Base-by-base conservation (phyloP, 2,329 filamentous ascomycete genomes). In the Colletotrichum sp. region DNA sequence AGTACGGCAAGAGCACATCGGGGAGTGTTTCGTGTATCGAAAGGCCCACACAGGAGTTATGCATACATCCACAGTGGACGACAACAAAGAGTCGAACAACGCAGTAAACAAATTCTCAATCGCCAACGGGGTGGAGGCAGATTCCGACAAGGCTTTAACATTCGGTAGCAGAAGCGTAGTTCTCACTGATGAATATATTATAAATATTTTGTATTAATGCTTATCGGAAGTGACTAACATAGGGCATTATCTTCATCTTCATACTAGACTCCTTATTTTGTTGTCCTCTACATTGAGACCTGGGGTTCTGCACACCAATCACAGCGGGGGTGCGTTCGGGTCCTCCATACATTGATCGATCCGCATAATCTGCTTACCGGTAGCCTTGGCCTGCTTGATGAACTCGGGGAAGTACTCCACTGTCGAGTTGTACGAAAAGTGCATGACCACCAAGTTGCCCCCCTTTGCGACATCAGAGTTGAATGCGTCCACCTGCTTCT, bases 301-400 rank as follows among this genome's bases (percentile, higher is more conserved):
- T 16, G 39, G 16, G 16, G 18, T 5, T n/a, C 8, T 44, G 39
- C 39, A 44, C 39, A 44, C 18, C 39, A 49, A 49, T 78, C 60
- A 80, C 6, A 80, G 72, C 15, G 88, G 85, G 52, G 90, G 90
- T 26, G 90, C 90, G 78, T 89, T 87, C 16, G 90, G 90, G 82
- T 93, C 92, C 83, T 89, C 88, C 88, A 94, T 86, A 80, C 92
- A 94, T 84, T 93, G 92, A 80, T 93, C 92, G 60, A 93, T 89
- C 55, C 92, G 87, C 92, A 94, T 93, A 55, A 93, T 86, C 82
- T 89, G 87, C 86, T 93, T 92, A 6, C 92, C 92, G 3, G 89
- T 91, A 18, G 84, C 86, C 86, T 93, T 94, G 30, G 92, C 92
- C 76, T 92, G 89, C 78, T 86, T 86, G 81, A 94, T 94, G 79